phyloP scores from a whole-genome alignment of 129 eudicot species.

The Mikania micrantha region DNA sequence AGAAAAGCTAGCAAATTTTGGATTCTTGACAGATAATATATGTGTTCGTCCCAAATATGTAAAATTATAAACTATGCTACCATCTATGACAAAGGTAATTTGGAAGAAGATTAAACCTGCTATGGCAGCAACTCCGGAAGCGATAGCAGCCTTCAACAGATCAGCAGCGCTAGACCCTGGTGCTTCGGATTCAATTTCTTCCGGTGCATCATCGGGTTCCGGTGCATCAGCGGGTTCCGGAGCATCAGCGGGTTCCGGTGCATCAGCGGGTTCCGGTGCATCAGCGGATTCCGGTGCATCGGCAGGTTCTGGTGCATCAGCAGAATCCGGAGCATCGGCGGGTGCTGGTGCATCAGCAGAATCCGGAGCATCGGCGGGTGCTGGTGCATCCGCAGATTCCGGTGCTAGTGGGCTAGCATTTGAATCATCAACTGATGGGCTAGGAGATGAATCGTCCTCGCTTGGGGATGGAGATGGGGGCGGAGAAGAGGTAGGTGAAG shows the following conservation, averaged over 20 bases:
- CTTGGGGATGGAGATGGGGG: slow-evolving; percentile 29
- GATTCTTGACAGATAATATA: background rate
- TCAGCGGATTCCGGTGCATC: slow-evolving; percentile 16
- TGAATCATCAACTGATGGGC: background rate
- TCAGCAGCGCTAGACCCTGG: slow-evolving; percentile 11
- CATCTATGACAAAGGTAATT: slow-evolving; percentile 6
- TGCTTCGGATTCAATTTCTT: slow-evolving; percentile 1
- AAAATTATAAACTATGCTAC: background rate
- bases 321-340: slow-evolving; percentile 6
- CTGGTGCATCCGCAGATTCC: slow-evolving; percentile 20
- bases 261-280: slow-evolving; percentile 4
- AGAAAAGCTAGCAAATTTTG: background rate
- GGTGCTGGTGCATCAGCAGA: slow-evolving; percentile 5
- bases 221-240: slow-evolving; percentile 8
- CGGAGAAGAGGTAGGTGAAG: slow-evolving; percentile 23
- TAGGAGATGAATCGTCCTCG: slow-evolving; percentile 24
- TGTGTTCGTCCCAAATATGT: background rate
- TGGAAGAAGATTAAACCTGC: slow-evolving; percentile 40
- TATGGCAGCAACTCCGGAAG: slow-evolving; percentile 35
- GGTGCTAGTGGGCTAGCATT: slow-evolving; percentile 4
- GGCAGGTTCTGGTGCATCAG: background rate
- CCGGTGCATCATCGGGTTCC: background rate
- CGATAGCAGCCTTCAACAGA: slow-evolving; percentile 27
- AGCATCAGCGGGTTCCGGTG: background rate
- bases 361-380: slow-evolving; percentile 14